Evolutionary conservation across 2,329 filamentous ascomycete species (phyloP), one percentile per base, ranked within the genome.

Genomic region (Arthroderma uncinatum): DNA sequence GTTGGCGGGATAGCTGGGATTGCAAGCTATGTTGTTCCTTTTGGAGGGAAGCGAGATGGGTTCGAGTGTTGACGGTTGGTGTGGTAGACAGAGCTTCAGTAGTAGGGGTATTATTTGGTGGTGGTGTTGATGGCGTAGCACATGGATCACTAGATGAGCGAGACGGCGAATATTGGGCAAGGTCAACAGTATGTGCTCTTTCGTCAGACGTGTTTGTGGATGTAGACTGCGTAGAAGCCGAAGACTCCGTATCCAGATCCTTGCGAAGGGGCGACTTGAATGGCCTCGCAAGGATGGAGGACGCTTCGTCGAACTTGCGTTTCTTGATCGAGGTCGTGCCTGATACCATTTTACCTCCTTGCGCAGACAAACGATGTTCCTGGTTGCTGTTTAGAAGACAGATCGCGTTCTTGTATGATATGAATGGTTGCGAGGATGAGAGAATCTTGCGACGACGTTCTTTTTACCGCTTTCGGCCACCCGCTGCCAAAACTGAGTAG

Each of bases 251-350:
- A 28, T 54, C 58, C 7, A 14, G 16, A 3, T 34, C 30, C 12
- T 19, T 28, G 39, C 78, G 80, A 60, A 86, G 78, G 12, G 85
- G 86, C 48, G 86, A 88, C 62, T 84, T 83, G 73, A 89, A 89
- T 0, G 86, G 86, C 66, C 84, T 86, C 60, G 79, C 78, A 52
- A 88, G 78, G 5, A 79, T 79, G n/a, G 75, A 76, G 21, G 77
- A 71, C 39, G 80, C 78, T 47, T 78, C 73, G 58, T 84, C 78
- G 61, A 85, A 73, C 62, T 82, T 81, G 59, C 84, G 82, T 53
- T 83, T 80, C 73, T 87, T 87, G 58, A 37, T 30, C 19, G 25
- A 10, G 10, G 9, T 33, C 47, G n/a, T 1, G n/a, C 33, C 9
- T 2, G 8, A 16, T 12, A 33, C 47, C 47, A 50, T 50, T 34